Conservation (phyloP, 768 basidiomycete genomes). For the Mycena olivaceomarginata region DNA sequence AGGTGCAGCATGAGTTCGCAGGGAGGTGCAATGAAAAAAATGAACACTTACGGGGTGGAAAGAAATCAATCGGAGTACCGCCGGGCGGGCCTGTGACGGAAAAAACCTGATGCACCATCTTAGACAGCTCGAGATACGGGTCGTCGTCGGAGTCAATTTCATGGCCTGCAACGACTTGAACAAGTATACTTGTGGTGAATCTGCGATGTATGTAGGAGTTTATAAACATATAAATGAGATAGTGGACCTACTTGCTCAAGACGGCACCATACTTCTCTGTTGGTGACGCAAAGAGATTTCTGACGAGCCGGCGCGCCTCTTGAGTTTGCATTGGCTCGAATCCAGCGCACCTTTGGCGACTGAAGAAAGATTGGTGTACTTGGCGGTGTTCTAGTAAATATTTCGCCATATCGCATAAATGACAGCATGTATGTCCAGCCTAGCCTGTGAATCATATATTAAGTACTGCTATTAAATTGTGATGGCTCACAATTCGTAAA, state of each 20-base stretch:
- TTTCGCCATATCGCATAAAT: slow-evolving; percentile 44
- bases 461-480: neutral
- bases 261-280: slow-evolving; percentile 10
- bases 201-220: slow-evolving; percentile 27
- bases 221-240: slow-evolving; percentile 2
- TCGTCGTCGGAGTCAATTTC: slow-evolving; percentile 42
- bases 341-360: slow-evolving; percentile 7
- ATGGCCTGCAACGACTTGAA: slow-evolving; percentile 43
- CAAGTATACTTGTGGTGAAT: slow-evolving; percentile 38
- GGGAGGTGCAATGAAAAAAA: slow-evolving; percentile 2
- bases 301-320: slow-evolving; percentile 28
- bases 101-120: slow-evolving; percentile 21
- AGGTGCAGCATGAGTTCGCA: slow-evolving; percentile 7
- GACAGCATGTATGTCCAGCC: slow-evolving; percentile 42
- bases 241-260: slow-evolving; percentile 29
- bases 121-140: slow-evolving; percentile 36
- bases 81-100: slow-evolving; percentile 37
- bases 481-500: slow-evolving; percentile 47
- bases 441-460: slow-evolving; percentile 31
- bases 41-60: slow-evolving; percentile 42
- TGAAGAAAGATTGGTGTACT: slow-evolving; percentile 40
- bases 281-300: slow-evolving; percentile 22
- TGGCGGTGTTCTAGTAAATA: slow-evolving; percentile 43
- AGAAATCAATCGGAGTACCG: slow-evolving; percentile 42
- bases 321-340: slow-evolving; percentile 37